These are phyloP conservation scores for Daldinia vernicosa DNA, from an alignment of 495 filamentous ascomycete genomes.

Conservation along the genomic window DNA sequence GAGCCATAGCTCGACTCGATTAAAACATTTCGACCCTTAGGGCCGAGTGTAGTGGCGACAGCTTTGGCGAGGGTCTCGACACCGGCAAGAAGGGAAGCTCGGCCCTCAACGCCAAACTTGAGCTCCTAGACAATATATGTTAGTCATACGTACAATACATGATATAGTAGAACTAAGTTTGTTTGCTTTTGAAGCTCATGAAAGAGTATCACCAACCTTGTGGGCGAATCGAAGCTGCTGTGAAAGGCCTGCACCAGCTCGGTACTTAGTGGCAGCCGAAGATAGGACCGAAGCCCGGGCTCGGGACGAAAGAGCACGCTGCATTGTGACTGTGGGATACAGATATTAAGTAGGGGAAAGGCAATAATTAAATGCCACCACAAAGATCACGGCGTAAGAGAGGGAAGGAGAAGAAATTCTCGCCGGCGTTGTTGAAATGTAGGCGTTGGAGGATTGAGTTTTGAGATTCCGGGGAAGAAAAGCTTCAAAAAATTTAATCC, in stretches of 20 bases:
- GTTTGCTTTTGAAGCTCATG: neutral
- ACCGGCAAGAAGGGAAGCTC: slow-evolving; percentile 87
- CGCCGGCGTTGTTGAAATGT: slow-evolving; percentile 20
- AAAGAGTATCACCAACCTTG: slow-evolving; percentile 71
- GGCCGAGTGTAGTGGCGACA: slow-evolving; percentile 94
- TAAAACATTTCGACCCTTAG: slow-evolving; percentile 97
- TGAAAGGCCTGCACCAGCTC: slow-evolving; percentile 61
- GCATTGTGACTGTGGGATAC: slow-evolving; percentile 63
- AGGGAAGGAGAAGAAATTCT: slow-evolving; percentile 9
- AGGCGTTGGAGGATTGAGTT: slow-evolving; percentile 27
- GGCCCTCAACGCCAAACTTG: slow-evolving; percentile 96
- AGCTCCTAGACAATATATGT: slow-evolving; percentile 71
- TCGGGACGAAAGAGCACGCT: slow-evolving; percentile 74
- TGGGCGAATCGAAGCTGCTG: slow-evolving; percentile 93
- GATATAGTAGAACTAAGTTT: slow-evolving; percentile 5
- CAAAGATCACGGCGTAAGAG: slow-evolving; percentile 20
- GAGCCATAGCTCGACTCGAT: slow-evolving; percentile 98
- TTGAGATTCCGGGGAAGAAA: slow-evolving; percentile 40
- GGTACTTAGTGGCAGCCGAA: slow-evolving; percentile 60
- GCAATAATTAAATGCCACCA: slow-evolving; percentile 43
- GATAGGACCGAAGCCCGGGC: slow-evolving; percentile 75
- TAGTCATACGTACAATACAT: slow-evolving; percentile 24
- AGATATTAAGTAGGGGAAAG: slow-evolving; percentile 20
- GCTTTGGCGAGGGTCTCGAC: slow-evolving; percentile 97
- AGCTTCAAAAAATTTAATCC: slow-evolving; percentile 50